Percentiles rank a stretch among this genome's conserved stretches.
phyloP scores from a whole-genome alignment of 345 rosid genomes.

The Brassica incana region DNA sequence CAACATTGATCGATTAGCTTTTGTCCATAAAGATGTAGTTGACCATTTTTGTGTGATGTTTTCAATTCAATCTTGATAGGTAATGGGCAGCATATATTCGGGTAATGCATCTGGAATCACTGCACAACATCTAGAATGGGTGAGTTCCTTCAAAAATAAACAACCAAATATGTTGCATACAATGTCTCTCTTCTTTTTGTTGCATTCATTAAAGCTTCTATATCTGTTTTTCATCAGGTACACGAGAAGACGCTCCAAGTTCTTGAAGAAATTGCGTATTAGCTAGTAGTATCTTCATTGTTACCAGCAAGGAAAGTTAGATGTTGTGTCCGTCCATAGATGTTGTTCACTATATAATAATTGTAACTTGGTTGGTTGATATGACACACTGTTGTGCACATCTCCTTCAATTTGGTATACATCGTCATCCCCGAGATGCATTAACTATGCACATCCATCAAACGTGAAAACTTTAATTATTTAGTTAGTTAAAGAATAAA shows the following conservation, averaged over 20 bases:
- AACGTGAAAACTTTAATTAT: neutral
- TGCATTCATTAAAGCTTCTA: neutral
- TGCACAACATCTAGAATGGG: conserved; percentile 98
- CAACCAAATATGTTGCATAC: neutral
- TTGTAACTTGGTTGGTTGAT: neutral
- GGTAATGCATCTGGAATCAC: conserved; percentile 85
- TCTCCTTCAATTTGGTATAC: neutral
- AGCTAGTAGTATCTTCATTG: conserved; percentile 3
- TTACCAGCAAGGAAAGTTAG: conserved; percentile 6
- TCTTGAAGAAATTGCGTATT: conserved; percentile 89
- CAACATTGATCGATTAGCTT: neutral
- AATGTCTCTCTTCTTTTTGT: neutral
- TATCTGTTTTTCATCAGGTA: conserved; percentile 47
- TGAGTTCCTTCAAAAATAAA: conserved; percentile 34
- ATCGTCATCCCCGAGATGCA: neutral
- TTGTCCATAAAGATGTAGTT: conserved; percentile 1
- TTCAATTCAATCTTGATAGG: conserved; percentile 49
- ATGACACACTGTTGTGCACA: neutral
- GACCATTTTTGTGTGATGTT: neutral
- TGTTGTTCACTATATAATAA: conserved; percentile 6
- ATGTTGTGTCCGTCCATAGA: neutral
- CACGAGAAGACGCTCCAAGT: conserved; percentile 85
- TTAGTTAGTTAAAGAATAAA: neutral
- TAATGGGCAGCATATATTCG: conserved; percentile 78
- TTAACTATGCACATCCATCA: neutral